Evolutionary conservation across 176 grass and related monocot species (phyloP).

Genomic region (Aechmea fasciata): DNA sequence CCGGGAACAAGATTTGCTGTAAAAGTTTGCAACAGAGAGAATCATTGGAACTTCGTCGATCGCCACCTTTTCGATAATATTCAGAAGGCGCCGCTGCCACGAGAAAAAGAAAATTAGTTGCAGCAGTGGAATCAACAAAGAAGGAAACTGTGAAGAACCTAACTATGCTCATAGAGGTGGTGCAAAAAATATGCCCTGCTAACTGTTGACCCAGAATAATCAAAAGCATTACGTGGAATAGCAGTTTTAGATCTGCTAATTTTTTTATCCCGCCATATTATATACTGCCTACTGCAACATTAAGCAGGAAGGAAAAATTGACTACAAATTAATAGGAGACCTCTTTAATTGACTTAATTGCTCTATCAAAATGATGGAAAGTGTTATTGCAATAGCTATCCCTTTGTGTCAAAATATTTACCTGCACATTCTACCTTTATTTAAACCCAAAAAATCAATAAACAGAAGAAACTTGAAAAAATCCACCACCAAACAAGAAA

Average conservation of each 20-base stretch:
- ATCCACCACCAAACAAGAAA: no score
- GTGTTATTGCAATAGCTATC: no score
- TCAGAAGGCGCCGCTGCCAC: conserved; percentile 70
- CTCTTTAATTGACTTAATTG: no score
- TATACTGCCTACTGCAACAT: no score
- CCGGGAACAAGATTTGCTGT: conserved; percentile 42
- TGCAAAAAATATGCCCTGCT: not conserved
- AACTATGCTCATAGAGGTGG: not conserved
- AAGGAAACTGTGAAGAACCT: not conserved
- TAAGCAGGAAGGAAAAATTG: no score
- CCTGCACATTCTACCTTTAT: no score
- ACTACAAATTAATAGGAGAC: no score
- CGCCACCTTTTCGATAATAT: conserved; percentile 66
- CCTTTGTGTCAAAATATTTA: no score
- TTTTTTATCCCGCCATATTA: no score
- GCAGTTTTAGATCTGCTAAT: not conserved
- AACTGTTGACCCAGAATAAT: not conserved
- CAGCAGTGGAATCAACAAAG: not conserved
- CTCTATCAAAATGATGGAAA: no score
- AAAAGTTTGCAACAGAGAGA: conserved; percentile 61
- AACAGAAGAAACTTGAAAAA: no score
- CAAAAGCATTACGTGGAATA: not conserved
- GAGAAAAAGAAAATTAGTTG: not conserved
- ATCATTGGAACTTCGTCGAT: conserved; percentile 62
- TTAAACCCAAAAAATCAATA: no score